phyloP scores from a whole-genome alignment of 2,329 filamentous ascomycete species.

The Rhynchosporium graminicola region DNA sequence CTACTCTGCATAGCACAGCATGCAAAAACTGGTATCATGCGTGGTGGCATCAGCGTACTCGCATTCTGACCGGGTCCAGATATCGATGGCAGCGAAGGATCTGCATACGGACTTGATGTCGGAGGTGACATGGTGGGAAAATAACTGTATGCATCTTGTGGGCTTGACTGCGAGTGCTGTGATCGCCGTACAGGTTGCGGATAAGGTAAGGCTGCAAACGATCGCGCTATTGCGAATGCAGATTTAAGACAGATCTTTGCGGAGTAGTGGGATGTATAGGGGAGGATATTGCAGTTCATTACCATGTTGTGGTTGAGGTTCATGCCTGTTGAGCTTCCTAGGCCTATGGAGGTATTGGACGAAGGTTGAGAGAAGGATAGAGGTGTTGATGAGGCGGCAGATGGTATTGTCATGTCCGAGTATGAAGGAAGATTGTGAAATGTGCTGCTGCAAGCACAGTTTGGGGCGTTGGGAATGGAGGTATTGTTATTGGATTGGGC shows the following conservation, averaged over 20 bases:
- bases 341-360: neutral
- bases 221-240: conserved; percentile 49
- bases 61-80: neutral
- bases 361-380: neutral
- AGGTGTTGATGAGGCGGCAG: conserved; percentile 6
- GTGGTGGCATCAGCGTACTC: conserved; percentile 21
- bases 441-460: conserved; percentile 26
- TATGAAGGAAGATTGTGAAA: conserved; percentile 26
- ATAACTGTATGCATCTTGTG: conserved; percentile 14
- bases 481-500: conserved; percentile 8
- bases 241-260: conserved; percentile 52
- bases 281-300: conserved; percentile 38
- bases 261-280: conserved; percentile 50
- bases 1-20: conserved; percentile 42
- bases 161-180: neutral
- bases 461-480: conserved; percentile 16
- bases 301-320: neutral
- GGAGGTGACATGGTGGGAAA: conserved; percentile 17
- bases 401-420: neutral
- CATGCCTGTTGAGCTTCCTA: neutral
- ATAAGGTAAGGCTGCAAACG: conserved; percentile 49
- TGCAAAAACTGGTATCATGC: conserved; percentile 41
- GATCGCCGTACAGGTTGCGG: conserved; percentile 36
- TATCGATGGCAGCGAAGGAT: neutral
- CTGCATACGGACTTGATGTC: neutral